phyloP scores from a whole-genome alignment of 2,329 filamentous ascomycete species.

The Hypoxylon sp. region DNA sequence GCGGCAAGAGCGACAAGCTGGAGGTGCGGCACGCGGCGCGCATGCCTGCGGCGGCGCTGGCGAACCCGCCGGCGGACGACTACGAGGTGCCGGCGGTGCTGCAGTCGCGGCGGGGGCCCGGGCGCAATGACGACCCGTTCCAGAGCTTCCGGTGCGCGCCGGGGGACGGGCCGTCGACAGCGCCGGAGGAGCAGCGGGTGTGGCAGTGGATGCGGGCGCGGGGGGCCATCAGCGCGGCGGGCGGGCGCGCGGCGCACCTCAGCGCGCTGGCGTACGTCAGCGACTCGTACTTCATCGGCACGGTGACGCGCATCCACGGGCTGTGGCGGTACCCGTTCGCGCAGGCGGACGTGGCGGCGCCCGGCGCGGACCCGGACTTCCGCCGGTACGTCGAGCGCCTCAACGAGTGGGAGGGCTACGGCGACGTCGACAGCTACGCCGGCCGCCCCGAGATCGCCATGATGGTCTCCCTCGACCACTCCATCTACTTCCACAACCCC shows the following conservation, averaged over 20 bases:
- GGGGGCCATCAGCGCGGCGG: conserved; percentile 75
- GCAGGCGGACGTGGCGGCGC: conserved; percentile 60
- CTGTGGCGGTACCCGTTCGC: conserved; percentile 75
- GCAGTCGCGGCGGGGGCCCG: conserved; percentile 46
- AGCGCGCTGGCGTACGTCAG: conserved; percentile 92
- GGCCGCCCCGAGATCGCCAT: conserved; percentile 73
- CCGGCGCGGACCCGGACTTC: conserved; percentile 54
- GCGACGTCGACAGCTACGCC: conserved; percentile 58
- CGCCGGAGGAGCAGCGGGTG: conserved; percentile 69
- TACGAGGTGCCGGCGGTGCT: conserved; percentile 58
- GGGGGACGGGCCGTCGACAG: conserved; percentile 48
- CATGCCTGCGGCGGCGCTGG: conserved; percentile 58
- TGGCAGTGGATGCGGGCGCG: conserved; percentile 78
- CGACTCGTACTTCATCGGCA: conserved; percentile 93
- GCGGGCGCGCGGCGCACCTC: conserved; percentile 82
- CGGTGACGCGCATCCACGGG: conserved; percentile 79
- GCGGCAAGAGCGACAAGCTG: too few relatives aligned
- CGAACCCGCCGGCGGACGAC: conserved; percentile 51
- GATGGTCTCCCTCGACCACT: conserved; percentile 84
- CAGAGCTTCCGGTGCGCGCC: conserved; percentile 49
- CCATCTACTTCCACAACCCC: conserved; percentile 73
- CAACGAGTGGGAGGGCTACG: conserved; percentile 54
- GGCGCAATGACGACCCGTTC: conserved; percentile 57
- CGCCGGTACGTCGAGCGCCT: conserved; percentile 49
- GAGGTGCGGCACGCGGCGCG: conserved; percentile 67